Evolutionary conservation across 441 rosid genomes (phyloP).

Genomic region (Brassica balearica): DNA sequence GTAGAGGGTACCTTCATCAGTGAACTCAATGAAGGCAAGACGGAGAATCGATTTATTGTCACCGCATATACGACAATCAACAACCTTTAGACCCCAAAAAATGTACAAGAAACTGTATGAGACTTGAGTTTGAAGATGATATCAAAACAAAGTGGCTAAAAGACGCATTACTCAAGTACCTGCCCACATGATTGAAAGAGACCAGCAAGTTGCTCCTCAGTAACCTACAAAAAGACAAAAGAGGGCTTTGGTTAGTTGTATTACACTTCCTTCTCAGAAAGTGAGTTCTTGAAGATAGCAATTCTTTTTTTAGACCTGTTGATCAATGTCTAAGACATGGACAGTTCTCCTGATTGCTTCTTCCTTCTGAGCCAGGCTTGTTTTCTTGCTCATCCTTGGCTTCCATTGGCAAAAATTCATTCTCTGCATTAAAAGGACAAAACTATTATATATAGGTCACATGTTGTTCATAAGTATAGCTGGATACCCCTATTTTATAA

Average conservation of each 20-base stretch:
- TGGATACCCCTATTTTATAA: too few species aligned
- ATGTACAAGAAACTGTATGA: not conserved
- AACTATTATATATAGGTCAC: too few species aligned
- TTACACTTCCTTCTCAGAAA: not conserved
- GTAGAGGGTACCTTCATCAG: slow-evolving; percentile 33
- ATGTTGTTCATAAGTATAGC: too few species aligned
- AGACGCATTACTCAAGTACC: slow-evolving; percentile 69
- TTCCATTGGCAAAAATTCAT: slow-evolving; percentile 57
- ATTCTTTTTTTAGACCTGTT: slow-evolving; percentile 50
- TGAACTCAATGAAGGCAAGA: slow-evolving; percentile 77
- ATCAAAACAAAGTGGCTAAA: slow-evolving; percentile 1
- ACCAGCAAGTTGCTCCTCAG: slow-evolving; percentile 91
- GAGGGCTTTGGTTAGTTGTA: not conserved
- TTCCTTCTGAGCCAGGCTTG: slow-evolving; percentile 64
- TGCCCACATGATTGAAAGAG: slow-evolving; percentile 81
- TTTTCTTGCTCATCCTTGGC: slow-evolving; percentile 61
- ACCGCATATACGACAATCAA: slow-evolving; percentile 90
- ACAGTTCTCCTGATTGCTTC: slow-evolving; percentile 82
- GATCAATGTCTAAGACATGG: slow-evolving; percentile 82
- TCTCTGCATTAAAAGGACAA: slow-evolving; percentile 48
- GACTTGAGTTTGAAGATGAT: slow-evolving; percentile 38
- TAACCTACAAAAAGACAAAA: slow-evolving; percentile 51
- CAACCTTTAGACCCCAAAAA: slow-evolving; percentile 54
- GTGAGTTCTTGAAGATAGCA: not conserved
- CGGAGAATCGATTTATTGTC: slow-evolving; percentile 85